Base-by-base conservation (phyloP, 2,329 filamentous ascomycete species). In the Aspergillus bombycis region DNA sequence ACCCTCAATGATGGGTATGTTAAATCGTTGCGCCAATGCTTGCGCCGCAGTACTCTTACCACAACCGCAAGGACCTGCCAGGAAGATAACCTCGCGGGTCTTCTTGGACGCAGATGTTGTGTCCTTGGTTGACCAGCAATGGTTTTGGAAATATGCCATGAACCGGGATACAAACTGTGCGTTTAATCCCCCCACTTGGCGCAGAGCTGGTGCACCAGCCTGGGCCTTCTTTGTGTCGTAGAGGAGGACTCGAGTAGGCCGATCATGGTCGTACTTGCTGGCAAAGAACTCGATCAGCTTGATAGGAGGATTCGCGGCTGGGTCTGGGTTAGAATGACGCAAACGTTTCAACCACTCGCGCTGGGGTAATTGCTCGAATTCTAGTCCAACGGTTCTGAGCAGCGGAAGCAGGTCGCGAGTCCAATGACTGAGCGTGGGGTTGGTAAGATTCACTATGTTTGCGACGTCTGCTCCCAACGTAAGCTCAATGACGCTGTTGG, bases 271-370 rank as follows among this genome's bases (percentile, higher is more conserved):
- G 61, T 86, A 86, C 65, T 86, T 86, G 6, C 74, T 75, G 8
- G 78, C 70, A 62, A 86, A 86, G 73, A 84, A 86, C 53, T 84
- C 83, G 2, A 85, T 64, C 1, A 86, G 74, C 68, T 85, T 85
- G 68, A 85, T 78, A 0, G 82, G 79, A 3, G 84, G 83, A 65
- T 86, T 86, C 28, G 64, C 71, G 8, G 76, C 62, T 0, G 83
- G 81, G 68, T 87, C 82, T 11, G 75, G 78, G 58, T 85, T 80
- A 2, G 81, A 81, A 2, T 75, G 74, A 3, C 80, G 76, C 8
- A 87, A 70, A 7, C 77, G 72, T 2, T 67, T 60, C 9, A 76
- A 45, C 74, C 74, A 77, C 55, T 72, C 74, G 19, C 64, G 65
- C 48, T 68, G 67, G 7, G 59, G 54, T 2, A 74, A 55, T 30